A percentile compares a stretch with the other conserved stretches of the same genome.
Evolutionary conservation across 2,329 filamentous ascomycete species (phyloP).

Genomic region (Ophiostoma sp.): DNA sequence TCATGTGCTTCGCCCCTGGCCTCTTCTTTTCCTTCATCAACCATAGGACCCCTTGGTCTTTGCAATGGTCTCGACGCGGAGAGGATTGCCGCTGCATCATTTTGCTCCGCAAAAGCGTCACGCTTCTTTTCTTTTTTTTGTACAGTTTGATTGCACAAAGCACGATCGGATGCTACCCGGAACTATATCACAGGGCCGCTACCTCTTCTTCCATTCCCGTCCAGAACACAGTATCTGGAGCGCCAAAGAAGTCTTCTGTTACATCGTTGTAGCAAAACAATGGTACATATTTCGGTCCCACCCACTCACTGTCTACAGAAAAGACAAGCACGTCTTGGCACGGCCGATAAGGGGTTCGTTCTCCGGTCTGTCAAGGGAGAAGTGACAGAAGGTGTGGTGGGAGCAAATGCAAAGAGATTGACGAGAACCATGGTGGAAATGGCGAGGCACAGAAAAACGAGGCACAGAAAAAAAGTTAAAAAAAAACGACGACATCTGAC

Average conservation of each 20-base stretch:
- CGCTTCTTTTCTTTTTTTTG: neutral
- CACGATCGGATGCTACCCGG: neutral
- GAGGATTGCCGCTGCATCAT: neutral
- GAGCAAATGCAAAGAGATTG: neutral
- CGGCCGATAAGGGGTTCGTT: neutral
- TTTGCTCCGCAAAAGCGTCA: neutral
- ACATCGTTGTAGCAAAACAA: neutral
- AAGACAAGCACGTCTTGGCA: neutral
- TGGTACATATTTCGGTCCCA: neutral
- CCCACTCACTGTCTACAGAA: neutral
- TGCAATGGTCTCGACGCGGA: neutral
- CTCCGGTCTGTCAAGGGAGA: neutral
- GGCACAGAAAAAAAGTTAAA: neutral
- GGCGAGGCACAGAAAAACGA: neutral
- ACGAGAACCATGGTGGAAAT: neutral
- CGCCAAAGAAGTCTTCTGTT: neutral
- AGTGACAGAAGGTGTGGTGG: neutral
- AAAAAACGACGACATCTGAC: neutral
- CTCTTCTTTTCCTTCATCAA: neutral
- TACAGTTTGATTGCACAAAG: neutral
- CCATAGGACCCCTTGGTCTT: neutral
- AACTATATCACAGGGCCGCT: neutral
- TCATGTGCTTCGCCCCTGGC: neutral
- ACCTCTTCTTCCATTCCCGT: neutral
- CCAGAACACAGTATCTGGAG: neutral